These are phyloP conservation scores for Berkeleyomyces basicola DNA, from an alignment of 2,329 filamentous ascomycete genomes.

Conservation along the genomic window DNA sequence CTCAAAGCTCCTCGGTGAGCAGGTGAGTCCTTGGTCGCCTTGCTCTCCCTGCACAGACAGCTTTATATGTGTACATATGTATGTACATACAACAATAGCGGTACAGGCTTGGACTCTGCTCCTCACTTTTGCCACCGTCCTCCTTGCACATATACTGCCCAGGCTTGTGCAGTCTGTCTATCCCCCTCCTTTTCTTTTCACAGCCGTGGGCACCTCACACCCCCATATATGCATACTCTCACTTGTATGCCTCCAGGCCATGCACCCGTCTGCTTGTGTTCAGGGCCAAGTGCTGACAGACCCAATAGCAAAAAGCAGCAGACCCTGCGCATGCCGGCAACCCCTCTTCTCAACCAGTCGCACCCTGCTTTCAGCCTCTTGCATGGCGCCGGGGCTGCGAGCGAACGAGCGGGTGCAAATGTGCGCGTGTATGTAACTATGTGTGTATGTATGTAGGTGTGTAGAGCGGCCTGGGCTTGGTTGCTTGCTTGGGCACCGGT, in stretches of 20 bases:
- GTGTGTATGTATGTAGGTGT: neutral
- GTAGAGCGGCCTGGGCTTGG: neutral
- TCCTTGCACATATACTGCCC: no score
- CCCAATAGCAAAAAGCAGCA: neutral
- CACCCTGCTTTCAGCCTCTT: slow-evolving; percentile 9
- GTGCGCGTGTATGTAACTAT: neutral
- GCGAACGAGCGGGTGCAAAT: neutral
- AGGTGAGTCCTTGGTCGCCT: neutral
- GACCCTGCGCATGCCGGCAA: neutral
- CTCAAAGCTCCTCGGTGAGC: no score
- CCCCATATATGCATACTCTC: no score
- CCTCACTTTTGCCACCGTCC: no score
- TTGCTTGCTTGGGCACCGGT: neutral
- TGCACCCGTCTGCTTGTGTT: neutral
- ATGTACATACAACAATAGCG: neutral
- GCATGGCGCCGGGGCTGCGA: neutral
- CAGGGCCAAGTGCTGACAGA: neutral
- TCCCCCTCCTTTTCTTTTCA: no score
- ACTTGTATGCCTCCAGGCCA: no score
- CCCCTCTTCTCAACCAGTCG: slow-evolving; percentile 9
- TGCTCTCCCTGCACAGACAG: neutral
- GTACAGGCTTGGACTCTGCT: no score
- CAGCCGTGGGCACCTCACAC: no score
- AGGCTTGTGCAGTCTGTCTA: no score
- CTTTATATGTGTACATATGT: neutral